phyloP scores from a whole-genome alignment of 1,284 basidiomycete genomes.

The Ceratobasidium papillatum region DNA sequence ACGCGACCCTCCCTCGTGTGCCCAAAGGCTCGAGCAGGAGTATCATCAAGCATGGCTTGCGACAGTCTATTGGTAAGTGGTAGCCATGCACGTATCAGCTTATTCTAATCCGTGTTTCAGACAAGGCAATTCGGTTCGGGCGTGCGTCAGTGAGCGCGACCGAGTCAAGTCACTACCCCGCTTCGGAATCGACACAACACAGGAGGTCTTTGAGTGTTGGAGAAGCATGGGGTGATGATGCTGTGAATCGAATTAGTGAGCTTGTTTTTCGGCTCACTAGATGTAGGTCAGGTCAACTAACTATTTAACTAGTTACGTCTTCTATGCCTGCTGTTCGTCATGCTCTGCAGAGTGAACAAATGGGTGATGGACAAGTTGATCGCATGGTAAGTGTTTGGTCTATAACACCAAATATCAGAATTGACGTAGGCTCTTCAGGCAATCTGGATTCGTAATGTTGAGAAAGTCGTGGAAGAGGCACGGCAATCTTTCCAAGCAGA shows the following conservation, averaged over 20 bases:
- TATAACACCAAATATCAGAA: not conserved
- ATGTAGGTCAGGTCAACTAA: not conserved
- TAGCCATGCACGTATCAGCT: slow-evolving; percentile 8
- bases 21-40: slow-evolving; percentile 44
- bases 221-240: slow-evolving; percentile 67
- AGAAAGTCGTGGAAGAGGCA: slow-evolving; percentile 44
- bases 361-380: slow-evolving; percentile 4
- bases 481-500: slow-evolving; percentile 42
- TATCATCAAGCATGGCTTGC: slow-evolving; percentile 70
- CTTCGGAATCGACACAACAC: slow-evolving; percentile 11
- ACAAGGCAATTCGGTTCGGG: slow-evolving; percentile 35
- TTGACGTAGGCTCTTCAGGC: slow-evolving; percentile 3
- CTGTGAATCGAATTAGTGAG: slow-evolving; percentile 81
- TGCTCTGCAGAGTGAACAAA: slow-evolving; percentile 21
- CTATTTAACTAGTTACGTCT: slow-evolving; percentile 3
- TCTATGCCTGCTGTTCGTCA: slow-evolving; percentile 20
- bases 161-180: slow-evolving; percentile 12
- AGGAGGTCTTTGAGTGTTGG: slow-evolving; percentile 44
- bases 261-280: slow-evolving; percentile 43
- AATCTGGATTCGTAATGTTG: slow-evolving; percentile 36
- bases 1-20: slow-evolving; percentile 30
- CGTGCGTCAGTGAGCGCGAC: slow-evolving; percentile 26
- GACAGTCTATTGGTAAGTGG: slow-evolving; percentile 71
- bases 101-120: slow-evolving; percentile 15
- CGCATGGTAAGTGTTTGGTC: slow-evolving; percentile 11